These are phyloP conservation scores for Dactylellina drechsleri DNA, from an alignment of 2,329 filamentous ascomycete genomes.

Conservation along the genomic window DNA sequence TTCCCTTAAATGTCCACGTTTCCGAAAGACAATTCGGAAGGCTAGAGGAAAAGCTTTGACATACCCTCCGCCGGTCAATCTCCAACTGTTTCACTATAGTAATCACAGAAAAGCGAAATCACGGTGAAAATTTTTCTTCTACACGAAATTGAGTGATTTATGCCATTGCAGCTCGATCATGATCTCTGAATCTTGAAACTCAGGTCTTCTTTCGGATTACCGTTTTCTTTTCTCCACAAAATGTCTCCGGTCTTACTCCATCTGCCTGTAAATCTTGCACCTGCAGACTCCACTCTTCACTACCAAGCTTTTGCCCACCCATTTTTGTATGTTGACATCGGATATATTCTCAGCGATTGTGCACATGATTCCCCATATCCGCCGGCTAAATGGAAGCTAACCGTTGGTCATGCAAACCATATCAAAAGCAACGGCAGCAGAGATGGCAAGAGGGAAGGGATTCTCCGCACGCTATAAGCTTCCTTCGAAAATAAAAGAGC, in stretches of 20 bases:
- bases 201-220: not conserved
- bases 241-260: conserved; percentile 50
- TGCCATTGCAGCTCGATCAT: conserved; percentile 27
- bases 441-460: not conserved
- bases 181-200: conserved; percentile 30
- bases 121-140: conserved; percentile 2
- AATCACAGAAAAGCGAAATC: not conserved
- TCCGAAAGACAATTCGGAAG: conserved; percentile 7
- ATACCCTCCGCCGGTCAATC: conserved; percentile 39
- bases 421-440: not conserved
- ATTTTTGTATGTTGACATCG: conserved; percentile 25
- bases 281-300: conserved; percentile 36
- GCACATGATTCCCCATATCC: conserved; percentile 55
- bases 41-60: conserved; percentile 30
- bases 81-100: conserved; percentile 39
- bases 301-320: conserved; percentile 14
- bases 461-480: conserved; percentile 21
- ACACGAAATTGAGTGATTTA: conserved; percentile 47
- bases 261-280: conserved; percentile 28
- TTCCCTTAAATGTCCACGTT: conserved; percentile 28
- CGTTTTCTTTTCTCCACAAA: conserved; percentile 39
- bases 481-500: not conserved
- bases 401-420: conserved; percentile 25
- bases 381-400: conserved; percentile 55
- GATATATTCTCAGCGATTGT: conserved; percentile 23